These are phyloP conservation scores for Podila epigama DNA, from an alignment of 192 early-diverging fungal genomes.

Conservation along the genomic window DNA sequence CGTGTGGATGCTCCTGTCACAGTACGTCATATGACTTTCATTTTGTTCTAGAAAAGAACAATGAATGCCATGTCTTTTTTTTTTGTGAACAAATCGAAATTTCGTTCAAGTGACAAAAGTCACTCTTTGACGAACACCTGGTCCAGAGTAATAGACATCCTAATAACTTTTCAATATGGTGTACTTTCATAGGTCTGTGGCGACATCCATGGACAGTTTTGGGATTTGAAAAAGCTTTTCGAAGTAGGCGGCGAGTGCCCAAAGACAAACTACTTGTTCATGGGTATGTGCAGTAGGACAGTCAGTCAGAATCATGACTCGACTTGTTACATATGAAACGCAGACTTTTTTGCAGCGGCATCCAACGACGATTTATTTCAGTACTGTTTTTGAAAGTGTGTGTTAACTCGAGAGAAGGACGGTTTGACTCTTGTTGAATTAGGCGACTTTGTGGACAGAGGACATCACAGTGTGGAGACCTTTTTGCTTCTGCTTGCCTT, in stretches of 20 bases:
- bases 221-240: constrained; percentile 95
- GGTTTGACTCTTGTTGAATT: constrained; percentile 2
- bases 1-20: constrained; percentile 96
- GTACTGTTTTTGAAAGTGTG: background rate
- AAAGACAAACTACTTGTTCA: constrained; percentile 97
- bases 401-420: background rate
- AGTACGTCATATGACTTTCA: constrained; percentile 49
- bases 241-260: constrained; percentile 93
- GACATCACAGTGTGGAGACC: constrained; percentile 97
- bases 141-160: background rate
- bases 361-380: no score
- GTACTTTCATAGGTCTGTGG: constrained; percentile 71
- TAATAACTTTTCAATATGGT: background rate
- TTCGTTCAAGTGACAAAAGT: background rate
- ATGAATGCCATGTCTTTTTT: background rate
- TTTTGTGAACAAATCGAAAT: background rate
- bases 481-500: constrained; percentile 94
- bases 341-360: no score
- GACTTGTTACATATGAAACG: constrained; percentile 1
- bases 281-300: constrained; percentile 67
- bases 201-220: constrained; percentile 98
- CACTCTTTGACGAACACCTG: background rate
- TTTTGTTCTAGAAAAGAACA: background rate
- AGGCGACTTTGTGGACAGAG: constrained; percentile 95
- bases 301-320: background rate